A percentile compares a stretch with the other conserved stretches of the same genome.
Conservation (phyloP, 1,284 basidiomycete genomes). For the Coniferiporia sulphurascens region DNA sequence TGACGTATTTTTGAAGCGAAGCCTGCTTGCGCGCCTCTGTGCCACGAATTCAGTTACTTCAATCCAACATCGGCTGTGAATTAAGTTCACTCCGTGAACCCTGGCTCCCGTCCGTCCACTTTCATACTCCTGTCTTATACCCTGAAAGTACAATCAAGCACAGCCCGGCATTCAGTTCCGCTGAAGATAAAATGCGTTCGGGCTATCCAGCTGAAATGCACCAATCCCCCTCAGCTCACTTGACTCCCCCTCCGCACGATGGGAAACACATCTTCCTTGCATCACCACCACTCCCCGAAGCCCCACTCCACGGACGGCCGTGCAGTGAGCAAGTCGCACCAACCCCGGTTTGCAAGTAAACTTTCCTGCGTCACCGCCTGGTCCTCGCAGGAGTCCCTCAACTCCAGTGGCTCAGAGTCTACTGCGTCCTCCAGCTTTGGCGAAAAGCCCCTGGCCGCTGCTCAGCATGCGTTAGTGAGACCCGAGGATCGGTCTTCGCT, state of each 20-base stretch:
- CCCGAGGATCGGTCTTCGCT: conserved; percentile 7
- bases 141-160: conserved; percentile 7
- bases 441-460: conserved; percentile 25
- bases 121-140: conserved; percentile 3
- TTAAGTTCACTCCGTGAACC: conserved; percentile 8
- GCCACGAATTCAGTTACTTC: conserved; percentile 1
- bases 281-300: conserved; percentile 24
- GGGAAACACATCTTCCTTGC: conserved; percentile 40
- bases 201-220: conserved; percentile 2
- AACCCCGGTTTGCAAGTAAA: conserved; percentile 4
- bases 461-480: conserved; percentile 24
- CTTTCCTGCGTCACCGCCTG: conserved; percentile 16
- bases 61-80: conserved; percentile 2
- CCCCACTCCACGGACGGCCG: conserved; percentile 29
- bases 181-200: conserved; percentile 12
- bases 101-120: neutral
- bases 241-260: conserved; percentile 23
- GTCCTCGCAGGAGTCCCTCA: conserved; percentile 13
- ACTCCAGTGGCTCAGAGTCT: conserved; percentile 4
- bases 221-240: neutral
- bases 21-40: neutral
- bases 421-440: conserved; percentile 9
- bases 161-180: conserved; percentile 3
- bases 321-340: conserved; percentile 22
- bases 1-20: neutral